Evolutionary conservation across 768 basidiomycete species (phyloP).

Genomic region (Termitomyces titanicus): DNA sequence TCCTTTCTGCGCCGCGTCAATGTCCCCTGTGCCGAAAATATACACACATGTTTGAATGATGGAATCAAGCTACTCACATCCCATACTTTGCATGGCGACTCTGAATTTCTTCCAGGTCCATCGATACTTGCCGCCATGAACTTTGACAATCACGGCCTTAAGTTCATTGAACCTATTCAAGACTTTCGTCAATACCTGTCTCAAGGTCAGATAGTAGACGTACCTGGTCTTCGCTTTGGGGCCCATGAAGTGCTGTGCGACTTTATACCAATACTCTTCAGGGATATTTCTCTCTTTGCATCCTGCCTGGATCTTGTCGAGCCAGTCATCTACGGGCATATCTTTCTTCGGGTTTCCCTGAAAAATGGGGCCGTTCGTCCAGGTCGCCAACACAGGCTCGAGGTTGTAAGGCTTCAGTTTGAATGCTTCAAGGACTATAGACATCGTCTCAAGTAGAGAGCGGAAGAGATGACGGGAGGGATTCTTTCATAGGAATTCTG

Average conservation of each 20-base stretch:
- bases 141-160: constrained; percentile 68
- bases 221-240: constrained; percentile 61
- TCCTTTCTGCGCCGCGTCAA: constrained; percentile 57
- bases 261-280: constrained; percentile 81
- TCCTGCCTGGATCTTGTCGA: constrained; percentile 68
- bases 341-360: constrained; percentile 69
- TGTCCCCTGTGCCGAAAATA: constrained; percentile 49
- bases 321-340: constrained; percentile 67
- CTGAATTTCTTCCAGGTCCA: constrained; percentile 86
- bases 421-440: constrained; percentile 66
- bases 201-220: neutral
- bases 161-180: constrained; percentile 57
- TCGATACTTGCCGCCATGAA: constrained; percentile 72
- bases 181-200: neutral
- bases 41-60: neutral
- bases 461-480: neutral
- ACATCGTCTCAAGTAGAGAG: constrained; percentile 1
- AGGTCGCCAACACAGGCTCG: constrained; percentile 59
- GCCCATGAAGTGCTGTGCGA: constrained; percentile 74
- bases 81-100: constrained; percentile 77
- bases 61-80: constrained; percentile 49
- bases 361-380: constrained; percentile 67
- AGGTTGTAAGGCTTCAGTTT: constrained; percentile 78
- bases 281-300: constrained; percentile 69
- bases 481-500: neutral